Conservation (phyloP, 2,329 filamentous ascomycete genomes). For the Beauveria medogensis region DNA sequence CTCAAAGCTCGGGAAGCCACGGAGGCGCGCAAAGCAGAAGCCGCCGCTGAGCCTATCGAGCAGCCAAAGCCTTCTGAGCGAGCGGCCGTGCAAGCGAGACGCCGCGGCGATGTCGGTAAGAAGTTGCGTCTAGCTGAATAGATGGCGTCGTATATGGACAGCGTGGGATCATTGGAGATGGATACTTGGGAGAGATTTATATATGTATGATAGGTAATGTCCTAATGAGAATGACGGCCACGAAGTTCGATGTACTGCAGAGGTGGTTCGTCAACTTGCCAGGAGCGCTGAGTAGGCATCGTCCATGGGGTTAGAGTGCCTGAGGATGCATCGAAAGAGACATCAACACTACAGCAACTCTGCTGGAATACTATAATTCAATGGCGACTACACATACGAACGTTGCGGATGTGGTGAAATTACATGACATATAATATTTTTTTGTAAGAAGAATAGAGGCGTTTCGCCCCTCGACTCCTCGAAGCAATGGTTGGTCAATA, state of each 20-base stretch:
- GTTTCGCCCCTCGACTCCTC: too few relatives aligned
- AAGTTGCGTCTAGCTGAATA: conserved; percentile 43
- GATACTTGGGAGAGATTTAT: background rate
- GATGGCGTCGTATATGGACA: background rate
- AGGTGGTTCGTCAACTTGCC: background rate
- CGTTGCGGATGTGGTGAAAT: too few relatives aligned
- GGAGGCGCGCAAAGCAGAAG: conserved; percentile 37
- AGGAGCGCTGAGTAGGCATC: too few relatives aligned
- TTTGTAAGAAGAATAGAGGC: too few relatives aligned
- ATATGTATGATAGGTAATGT: background rate
- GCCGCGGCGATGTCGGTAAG: conserved; percentile 63
- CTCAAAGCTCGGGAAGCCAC: conserved; percentile 55
- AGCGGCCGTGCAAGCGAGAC: conserved; percentile 48
- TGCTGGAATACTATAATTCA: too few relatives aligned
- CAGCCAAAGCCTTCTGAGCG: conserved; percentile 50
- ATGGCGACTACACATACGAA: too few relatives aligned
- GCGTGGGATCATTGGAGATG: background rate
- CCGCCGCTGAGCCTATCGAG: conserved; percentile 38
- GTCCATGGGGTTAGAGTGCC: too few relatives aligned
- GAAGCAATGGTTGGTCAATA: too few relatives aligned
- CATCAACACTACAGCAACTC: too few relatives aligned
- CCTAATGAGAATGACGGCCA: background rate
- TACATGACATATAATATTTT: too few relatives aligned
- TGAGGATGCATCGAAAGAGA: too few relatives aligned
- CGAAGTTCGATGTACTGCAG: background rate